These are phyloP conservation scores for Metschnikowia henanensis DNA, from an alignment of 805 yeast species.

Conservation along the genomic window DNA sequence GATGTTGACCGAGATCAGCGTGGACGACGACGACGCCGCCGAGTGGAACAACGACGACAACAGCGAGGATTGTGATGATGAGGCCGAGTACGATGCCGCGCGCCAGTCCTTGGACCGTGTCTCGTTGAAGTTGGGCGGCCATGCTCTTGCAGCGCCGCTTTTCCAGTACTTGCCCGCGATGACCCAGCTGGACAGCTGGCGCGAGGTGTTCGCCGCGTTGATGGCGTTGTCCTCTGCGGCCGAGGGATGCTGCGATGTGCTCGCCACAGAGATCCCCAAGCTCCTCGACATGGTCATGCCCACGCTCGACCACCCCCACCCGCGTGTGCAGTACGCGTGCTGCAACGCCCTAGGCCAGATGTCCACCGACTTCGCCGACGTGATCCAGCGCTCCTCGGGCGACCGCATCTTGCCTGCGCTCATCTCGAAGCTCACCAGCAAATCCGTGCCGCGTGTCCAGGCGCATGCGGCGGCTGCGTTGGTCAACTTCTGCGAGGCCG, in stretches of 20 bases:
- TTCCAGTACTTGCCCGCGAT: constrained; percentile 85
- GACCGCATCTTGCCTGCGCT: constrained; percentile 82
- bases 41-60: constrained; percentile 84
- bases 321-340: constrained; percentile 96
- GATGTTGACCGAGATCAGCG: constrained; percentile 91
- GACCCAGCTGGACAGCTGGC: constrained; percentile 79
- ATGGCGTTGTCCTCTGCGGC: constrained; percentile 98
- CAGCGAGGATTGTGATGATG: constrained; percentile 73
- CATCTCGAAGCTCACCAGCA: constrained; percentile 71
- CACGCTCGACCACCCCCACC: constrained; percentile 78
- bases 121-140: constrained; percentile 80
- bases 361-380: constrained; percentile 93
- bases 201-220: constrained; percentile 93
- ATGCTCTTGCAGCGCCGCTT: constrained; percentile 77
- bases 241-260: constrained; percentile 92
- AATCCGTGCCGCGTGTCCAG: constrained; percentile 87
- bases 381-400: constrained; percentile 80
- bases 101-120: constrained; percentile 94
- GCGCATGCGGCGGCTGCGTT: constrained; percentile 99
- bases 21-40: constrained; percentile 84
- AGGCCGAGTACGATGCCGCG: constrained; percentile 85
- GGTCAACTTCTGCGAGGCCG: constrained; percentile 93
- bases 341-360: constrained; percentile 97
- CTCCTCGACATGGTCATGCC: constrained; percentile 86
- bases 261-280: constrained; percentile 77